phyloP scores from a whole-genome alignment of 176 grass and related monocot genomes.

The Rhipidocladum racemiflorum region DNA sequence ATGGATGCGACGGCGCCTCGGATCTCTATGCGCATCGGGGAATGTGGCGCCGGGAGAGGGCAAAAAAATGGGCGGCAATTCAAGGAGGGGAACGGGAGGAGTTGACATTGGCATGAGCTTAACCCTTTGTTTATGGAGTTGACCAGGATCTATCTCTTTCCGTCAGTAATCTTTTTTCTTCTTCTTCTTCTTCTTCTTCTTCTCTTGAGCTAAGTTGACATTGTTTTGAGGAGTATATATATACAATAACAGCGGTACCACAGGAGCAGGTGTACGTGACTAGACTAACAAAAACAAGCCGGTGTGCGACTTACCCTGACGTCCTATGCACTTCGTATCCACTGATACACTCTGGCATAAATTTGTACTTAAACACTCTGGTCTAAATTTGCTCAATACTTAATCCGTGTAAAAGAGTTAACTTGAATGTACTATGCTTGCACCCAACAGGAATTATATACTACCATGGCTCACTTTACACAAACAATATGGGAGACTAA shows the following conservation, averaged over 20 bases:
- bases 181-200: background rate
- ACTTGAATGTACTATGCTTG: no score
- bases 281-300: background rate
- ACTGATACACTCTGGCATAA: no score
- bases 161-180: no score
- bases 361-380: no score
- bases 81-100: background rate
- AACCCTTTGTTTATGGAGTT: constrained; percentile 48
- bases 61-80: constrained; percentile 26
- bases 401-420: no score
- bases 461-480: no score
- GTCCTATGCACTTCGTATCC: background rate
- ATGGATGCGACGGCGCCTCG: background rate
- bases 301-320: background rate
- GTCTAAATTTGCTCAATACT: no score
- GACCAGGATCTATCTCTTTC: constrained; percentile 36
- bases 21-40: constrained; percentile 42
- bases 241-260: background rate
- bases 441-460: no score
- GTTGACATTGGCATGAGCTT: constrained; percentile 34
- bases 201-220: constrained; percentile 31
- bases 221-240: background rate
- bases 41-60: background rate
- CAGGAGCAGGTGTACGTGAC: background rate
- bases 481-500: no score